These are phyloP conservation scores for Paulownia fortunei DNA, from an alignment of 257 asterid species.

Conservation along the genomic window DNA sequence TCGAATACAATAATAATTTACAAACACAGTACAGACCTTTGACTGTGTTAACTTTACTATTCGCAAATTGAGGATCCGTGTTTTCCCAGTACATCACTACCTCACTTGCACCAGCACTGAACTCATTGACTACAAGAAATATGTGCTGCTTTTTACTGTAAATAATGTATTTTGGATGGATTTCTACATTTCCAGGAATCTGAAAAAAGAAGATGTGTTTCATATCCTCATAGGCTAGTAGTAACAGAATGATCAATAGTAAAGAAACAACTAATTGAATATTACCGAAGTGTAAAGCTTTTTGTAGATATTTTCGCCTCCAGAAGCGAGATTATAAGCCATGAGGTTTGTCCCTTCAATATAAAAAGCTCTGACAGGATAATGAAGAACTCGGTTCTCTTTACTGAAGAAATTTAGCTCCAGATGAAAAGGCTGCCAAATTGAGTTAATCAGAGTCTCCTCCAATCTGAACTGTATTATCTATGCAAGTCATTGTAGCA, in stretches of 20 bases:
- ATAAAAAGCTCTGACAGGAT: conserved; percentile 96
- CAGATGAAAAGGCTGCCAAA: conserved; percentile 90
- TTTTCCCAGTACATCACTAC: conserved; percentile 97
- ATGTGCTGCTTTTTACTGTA: conserved; percentile 90
- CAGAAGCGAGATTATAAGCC: conserved; percentile 95
- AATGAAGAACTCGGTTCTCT: conserved; percentile 89
- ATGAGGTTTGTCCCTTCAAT: conserved; percentile 88
- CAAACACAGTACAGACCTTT: conserved; percentile 65
- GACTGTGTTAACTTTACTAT: conserved; percentile 78
- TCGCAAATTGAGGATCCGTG: conserved; percentile 76
- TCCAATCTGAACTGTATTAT: conserved; percentile 26
- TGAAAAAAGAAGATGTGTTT: conserved; percentile 46
- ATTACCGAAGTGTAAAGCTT: conserved; percentile 89
- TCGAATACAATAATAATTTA: conserved; percentile 30
- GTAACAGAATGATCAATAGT: conserved; percentile 26
- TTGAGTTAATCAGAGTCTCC: conserved; percentile 38
- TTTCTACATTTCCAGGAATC: conserved; percentile 93
- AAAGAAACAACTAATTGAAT: conserved; percentile 21
- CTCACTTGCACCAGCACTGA: conserved; percentile 75
- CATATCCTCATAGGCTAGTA: conserved; percentile 32
- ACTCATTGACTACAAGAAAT: conserved; percentile 84
- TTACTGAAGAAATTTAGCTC: conserved; percentile 93
- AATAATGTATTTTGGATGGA: conserved; percentile 68
- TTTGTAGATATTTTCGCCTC: conserved; percentile 85
- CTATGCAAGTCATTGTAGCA: conserved; percentile 13